Evolutionary conservation across 2,329 filamentous ascomycete genomes (phyloP), one percentile per base, ranked within the genome.

Genomic region (Dryadomyces quercus-mongolicae): DNA sequence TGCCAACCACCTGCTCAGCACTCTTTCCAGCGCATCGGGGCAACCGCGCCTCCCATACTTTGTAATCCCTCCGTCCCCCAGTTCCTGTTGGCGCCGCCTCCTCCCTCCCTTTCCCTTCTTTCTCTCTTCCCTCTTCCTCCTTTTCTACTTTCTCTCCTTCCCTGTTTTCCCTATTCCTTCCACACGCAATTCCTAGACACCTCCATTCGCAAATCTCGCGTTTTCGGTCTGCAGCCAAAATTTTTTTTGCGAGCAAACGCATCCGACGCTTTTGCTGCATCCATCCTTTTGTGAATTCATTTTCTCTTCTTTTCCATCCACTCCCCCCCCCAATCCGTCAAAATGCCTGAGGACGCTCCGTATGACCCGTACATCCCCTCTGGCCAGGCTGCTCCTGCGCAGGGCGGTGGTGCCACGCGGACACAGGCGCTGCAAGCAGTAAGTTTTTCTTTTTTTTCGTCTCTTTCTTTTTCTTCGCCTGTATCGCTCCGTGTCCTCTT

Each of bases 291-390:
- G 25, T 31, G 25, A 4, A 31, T 31, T 31, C 36, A 8, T 40
- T 16, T 16, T 40, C 36, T 40, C 15, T 40, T 40, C 36, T 13
- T n/a, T 38, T n/a, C 31, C 22, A 12, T 45, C 51, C 2, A 9
- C 25, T n/a, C 16, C 44, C 20, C 36, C 8, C 18, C n/a, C 43
- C 40, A 15, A 46, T 34, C 45, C 15, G 58, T 59, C 64, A 72
- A 58, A 63, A 81, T 81, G 77, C 71, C 77, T 62, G 72, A 71
- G 61, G 74, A 78, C 56, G 72, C 77, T 67, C 88, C 88, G 62
- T 94, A 94, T 72, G 88, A 94, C 72, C 88, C 88, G 60, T 94
- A 93, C 74, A 91, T 92, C 70, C 88, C 88, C 66, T 81, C 80
- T 67, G 82, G 82, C 70, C 76, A 77, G 70, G 69, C 64, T 63